Base-by-base conservation (phyloP, 345 rosid species). In the Rhodamnia rubescens region DNA sequence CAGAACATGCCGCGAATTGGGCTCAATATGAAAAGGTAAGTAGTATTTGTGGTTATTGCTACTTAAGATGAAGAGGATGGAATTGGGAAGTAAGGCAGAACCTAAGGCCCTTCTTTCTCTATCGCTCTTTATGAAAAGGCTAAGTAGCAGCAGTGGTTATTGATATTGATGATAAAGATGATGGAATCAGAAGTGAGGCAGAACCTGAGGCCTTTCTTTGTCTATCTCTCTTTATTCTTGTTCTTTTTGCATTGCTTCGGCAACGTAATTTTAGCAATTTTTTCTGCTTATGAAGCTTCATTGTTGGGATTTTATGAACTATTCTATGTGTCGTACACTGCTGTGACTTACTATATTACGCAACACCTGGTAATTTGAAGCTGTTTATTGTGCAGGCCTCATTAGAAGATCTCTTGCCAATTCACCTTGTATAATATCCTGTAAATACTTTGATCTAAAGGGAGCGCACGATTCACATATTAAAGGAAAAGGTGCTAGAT, bases 401-500 rank as follows among this genome's bases (percentile, higher is more conserved):
- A 82, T 82, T 83, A 36, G 88, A 84, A 90, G 92, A 88, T 84
- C 89, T 87, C 40, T 83, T 36, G 85, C 87, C 27, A 85, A 85
- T 81, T 85, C 89, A 55, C 91, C 94, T 20, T 29, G 89, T 83
- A 86, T 87, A 85, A 88, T 88, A n/a, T 89, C 83, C 2, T 82
- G 87, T 32, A 86, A 85, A 82, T 85, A 59, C 49, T 83, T 80
- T 49, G 32, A 49, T 36, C 81, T 64, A 32, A 87, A 57, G 81
- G 89, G 91, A 87, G 85, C 78, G 14, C 84, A 27, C 14, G 75
- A 84, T 29, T 22, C 78, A 87, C 91, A 50, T 82, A 89, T 84
- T 40, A 84, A 84, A 49, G 74, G 87, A 14, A 93, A 89, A 90
- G 91, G 92, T 89, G 92, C 89, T 52, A 87, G 92, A 94, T 86